Evolutionary conservation across 345 rosid species (phyloP), one percentile per base, ranked within the genome.

Genomic region (Eucalyptus dawsonii): DNA sequence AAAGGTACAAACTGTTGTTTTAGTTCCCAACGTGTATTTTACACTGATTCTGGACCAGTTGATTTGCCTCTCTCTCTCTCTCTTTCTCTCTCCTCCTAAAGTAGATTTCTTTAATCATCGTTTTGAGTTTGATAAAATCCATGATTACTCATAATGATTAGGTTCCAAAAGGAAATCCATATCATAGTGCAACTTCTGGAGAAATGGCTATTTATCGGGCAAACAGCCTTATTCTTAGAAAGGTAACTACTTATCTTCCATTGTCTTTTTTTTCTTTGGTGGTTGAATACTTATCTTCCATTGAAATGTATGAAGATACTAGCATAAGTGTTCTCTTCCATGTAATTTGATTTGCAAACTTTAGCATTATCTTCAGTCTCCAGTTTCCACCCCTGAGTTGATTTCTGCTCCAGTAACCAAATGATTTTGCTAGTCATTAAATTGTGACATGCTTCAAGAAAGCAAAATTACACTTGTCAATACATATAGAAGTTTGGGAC

Each of bases 101-200:
- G 11, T 34, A 5, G 14, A 72, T 72, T 34, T 72, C 25, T 72
- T 72, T 72, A 34, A 17, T 34, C 25, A 19, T 72, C 22, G 14
- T 72, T 34, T 72, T 5, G 12, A 72, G 45, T 24, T 37, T 40
- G 47, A 72, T 72, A 72, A 76, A 37, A 37, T 76, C 45, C 83
- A 76, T 76, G 83, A 76, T 37, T 37, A 76, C 83, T 76, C 83
- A 37, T 37, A 37, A 19, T 76, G 83, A 37, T 76, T 91, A 97
- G 98, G 97, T 97, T 87, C 98, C 98, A 13, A 97, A 95, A 87
- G 98, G 99, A 49, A 97, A 97, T 89, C 99, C 99, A 88, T 96
- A 96, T 89, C 99, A 97, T 72, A 97, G 99, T 90, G 98, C 98
- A 90, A 97, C 98, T 90, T 97, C 99, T 44, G 99, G 99, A 90